Evolutionary conservation across 1,139 yeast species (phyloP).

Genomic region (Eremothecium cymbalariae): DNA sequence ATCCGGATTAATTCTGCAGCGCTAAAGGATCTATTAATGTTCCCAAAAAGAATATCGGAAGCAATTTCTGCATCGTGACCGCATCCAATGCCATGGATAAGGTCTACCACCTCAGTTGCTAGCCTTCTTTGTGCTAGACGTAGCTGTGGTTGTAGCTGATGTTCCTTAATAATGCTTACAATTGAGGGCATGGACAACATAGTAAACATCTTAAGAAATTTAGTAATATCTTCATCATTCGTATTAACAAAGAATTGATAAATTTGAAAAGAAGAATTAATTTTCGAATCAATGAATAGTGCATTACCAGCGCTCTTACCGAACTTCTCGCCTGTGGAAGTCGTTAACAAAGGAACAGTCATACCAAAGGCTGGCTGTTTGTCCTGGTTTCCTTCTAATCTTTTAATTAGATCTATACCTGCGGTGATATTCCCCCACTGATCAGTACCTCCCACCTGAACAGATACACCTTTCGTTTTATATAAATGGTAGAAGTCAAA

Average conservation of each 20-base stretch:
- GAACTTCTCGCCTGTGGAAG: conserved; percentile 86
- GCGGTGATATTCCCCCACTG: conserved; percentile 99
- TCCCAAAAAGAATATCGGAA: conserved; percentile 59
- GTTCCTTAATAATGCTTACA: conserved; percentile 43
- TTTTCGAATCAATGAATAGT: conserved; percentile 63
- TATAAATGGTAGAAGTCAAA: conserved; percentile 85
- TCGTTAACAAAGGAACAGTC: conserved; percentile 84
- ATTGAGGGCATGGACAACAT: conserved; percentile 60
- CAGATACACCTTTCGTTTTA: conserved; percentile 47
- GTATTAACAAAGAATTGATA: conserved; percentile 80
- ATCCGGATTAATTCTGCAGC: conserved; percentile 51
- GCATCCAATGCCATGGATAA: conserved; percentile 71
- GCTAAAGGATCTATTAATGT: conserved; percentile 43
- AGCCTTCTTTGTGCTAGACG: conserved; percentile 68
- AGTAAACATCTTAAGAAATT: conserved; percentile 68
- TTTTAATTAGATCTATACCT: conserved; percentile 77
- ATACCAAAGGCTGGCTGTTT: conserved; percentile 52
- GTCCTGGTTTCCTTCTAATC: conserved; percentile 39
- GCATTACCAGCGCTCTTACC: conserved; percentile 98
- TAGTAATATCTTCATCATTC: conserved; percentile 68
- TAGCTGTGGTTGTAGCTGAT: conserved; percentile 48
- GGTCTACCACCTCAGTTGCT: conserved; percentile 79
- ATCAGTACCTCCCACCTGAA: conserved; percentile 94
- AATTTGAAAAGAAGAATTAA: conserved; percentile 73
- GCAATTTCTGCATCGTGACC: conserved; percentile 60